Evolutionary conservation across 202 grass and related monocot genomes (phyloP), one percentile per base, ranked within the genome.

Genomic region (Setaria italica): DNA sequence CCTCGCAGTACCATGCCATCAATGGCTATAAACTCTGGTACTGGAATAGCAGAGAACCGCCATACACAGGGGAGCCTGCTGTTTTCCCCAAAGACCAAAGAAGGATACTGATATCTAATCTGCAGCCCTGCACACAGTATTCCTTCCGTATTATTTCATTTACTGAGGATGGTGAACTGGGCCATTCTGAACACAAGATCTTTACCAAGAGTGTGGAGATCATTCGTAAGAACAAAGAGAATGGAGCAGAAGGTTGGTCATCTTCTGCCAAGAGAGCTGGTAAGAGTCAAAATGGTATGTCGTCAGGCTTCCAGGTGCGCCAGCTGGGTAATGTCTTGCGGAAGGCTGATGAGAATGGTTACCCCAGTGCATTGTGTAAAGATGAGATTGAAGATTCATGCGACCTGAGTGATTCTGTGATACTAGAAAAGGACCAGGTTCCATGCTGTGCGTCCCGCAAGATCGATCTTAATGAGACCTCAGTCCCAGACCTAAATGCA

Each of bases 21-120:
- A 90, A 90, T 72, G 97, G 94, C 57, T 99, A 99, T 71, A 99
- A 99, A 71, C 88, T 99, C 74, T 99, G 97, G 97, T 93, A 94
- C 47, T 97, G 92, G 92, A 94, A 94, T 70, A 91, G 73, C 74
- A 89, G 90, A 90, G 97, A 94, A 73, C 65, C 34, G 1, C 87
- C 72, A 83, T 80, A 77, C 54, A 53, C 62, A 80, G 60, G 85
- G 78, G 79, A 88, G 77, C 88, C 88, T 89, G 77, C 89, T 82
- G 54, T 94, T 91, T 90, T 92, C 74, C 92, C 95, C 55, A 91
- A 93, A 85, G 85, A 86, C 80, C 88, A 97, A 93, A 92, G 90
- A 82, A 97, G 90, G 85, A 92, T 99, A 85, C 64, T 92, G 51
- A 91, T 99, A 84, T 90, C 87, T 48, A 99, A 90, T 79, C 89